phyloP scores from a whole-genome alignment of 345 rosid genomes.

The Leavenworthia alabamica region DNA sequence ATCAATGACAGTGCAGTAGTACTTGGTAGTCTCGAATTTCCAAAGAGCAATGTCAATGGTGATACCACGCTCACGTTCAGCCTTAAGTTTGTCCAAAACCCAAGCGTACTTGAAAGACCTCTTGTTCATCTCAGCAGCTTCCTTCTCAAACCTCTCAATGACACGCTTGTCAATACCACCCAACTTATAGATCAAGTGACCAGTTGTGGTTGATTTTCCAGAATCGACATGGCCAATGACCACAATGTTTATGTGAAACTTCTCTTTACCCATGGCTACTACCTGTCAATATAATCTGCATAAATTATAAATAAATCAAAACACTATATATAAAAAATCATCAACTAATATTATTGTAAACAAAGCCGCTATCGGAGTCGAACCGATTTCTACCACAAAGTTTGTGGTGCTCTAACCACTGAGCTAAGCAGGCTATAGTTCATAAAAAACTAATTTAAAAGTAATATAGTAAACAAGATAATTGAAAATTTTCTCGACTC shows the following conservation, averaged over 20 bases:
- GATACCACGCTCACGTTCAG: slow-evolving; percentile 82
- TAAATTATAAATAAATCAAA: background rate
- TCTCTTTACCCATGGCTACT: slow-evolving; percentile 64
- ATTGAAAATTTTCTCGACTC: no score
- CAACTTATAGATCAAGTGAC: slow-evolving; percentile 88
- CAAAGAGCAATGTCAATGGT: slow-evolving; percentile 80
- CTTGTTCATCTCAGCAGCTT: slow-evolving; percentile 92
- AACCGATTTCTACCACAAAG: slow-evolving; percentile 28
- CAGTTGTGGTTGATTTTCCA: slow-evolving; percentile 76
- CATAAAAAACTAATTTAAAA: no score
- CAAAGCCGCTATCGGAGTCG: slow-evolving; percentile 12
- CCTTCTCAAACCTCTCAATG: slow-evolving; percentile 80
- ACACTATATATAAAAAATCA: background rate
- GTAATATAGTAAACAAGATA: no score
- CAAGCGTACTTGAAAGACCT: slow-evolving; percentile 85
- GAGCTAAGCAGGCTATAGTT: no score
- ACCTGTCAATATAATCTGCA: background rate
- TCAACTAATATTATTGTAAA: no score
- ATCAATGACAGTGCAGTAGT: slow-evolving; percentile 77
- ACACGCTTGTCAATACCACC: slow-evolving; percentile 95
- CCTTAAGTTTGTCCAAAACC: slow-evolving; percentile 85
- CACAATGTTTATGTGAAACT: slow-evolving; percentile 68
- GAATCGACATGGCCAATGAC: slow-evolving; percentile 78
- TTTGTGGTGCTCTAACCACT: no score
- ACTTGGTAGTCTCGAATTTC: slow-evolving; percentile 79